These are phyloP conservation scores for Aspergillus saccharolyticus DNA, from an alignment of 495 filamentous ascomycete genomes.

Conservation along the genomic window DNA sequence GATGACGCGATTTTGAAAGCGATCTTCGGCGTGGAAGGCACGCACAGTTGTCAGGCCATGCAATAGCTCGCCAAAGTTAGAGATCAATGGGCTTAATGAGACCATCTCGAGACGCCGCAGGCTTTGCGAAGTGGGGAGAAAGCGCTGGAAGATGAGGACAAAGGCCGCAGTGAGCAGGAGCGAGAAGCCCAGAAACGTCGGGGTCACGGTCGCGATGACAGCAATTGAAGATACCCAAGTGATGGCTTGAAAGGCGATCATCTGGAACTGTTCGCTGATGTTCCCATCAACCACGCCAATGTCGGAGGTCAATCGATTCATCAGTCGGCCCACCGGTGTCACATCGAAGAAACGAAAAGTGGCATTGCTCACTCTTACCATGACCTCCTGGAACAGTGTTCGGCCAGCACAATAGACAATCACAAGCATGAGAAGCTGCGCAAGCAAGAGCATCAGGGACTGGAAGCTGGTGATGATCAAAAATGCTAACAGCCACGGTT, in stretches of 20 bases:
- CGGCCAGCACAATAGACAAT: constrained; percentile 74
- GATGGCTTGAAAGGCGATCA: constrained; percentile 58
- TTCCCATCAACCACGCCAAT: constrained; percentile 79
- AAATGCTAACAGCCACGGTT: constrained; percentile 68
- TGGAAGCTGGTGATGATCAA: constrained; percentile 54
- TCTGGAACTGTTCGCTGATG: constrained; percentile 63
- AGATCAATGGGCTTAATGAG: constrained; percentile 73
- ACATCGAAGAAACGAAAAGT: constrained; percentile 86
- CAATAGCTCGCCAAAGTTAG: constrained; percentile 76
- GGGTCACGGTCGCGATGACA: constrained; percentile 71
- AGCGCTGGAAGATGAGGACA: constrained; percentile 62
- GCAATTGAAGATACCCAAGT: constrained; percentile 65
- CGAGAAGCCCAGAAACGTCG: constrained; percentile 67
- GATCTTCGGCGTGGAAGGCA: constrained; percentile 63
- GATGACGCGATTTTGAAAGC: constrained; percentile 73
- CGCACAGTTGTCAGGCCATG: constrained; percentile 77
- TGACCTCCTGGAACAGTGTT: constrained; percentile 61
- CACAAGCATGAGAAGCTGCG: constrained; percentile 56
- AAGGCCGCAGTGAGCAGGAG: constrained; percentile 57
- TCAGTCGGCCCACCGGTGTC: constrained; percentile 75
- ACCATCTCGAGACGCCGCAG: constrained; percentile 79
- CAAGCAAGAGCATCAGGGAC: constrained; percentile 48
- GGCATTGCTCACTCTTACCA: constrained; percentile 65
- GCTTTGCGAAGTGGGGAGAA: constrained; percentile 76
- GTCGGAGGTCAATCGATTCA: constrained; percentile 83